Evolutionary conservation across 2,329 filamentous ascomycete species (phyloP).

Genomic region (Fusarium sp.): DNA sequence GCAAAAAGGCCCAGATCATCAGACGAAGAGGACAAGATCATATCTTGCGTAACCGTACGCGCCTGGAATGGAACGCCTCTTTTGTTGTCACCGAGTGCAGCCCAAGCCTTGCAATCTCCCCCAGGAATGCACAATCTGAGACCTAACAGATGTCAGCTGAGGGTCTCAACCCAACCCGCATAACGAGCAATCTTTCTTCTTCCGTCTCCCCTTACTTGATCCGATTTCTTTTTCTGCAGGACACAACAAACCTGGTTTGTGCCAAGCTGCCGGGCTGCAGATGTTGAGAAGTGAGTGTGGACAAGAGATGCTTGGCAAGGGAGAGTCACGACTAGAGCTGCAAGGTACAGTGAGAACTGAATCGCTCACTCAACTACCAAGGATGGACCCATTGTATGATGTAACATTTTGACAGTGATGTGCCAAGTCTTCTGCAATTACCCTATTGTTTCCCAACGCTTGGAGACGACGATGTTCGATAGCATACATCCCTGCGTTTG

Average conservation of each 20-base stretch:
- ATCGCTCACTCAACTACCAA: background rate
- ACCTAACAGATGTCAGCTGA: conserved; percentile 4
- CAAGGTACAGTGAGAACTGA: background rate
- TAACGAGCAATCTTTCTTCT: background rate
- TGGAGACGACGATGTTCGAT: background rate
- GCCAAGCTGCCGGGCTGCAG: background rate
- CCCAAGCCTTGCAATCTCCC: conserved; percentile 22
- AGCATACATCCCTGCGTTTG: too few relatives aligned
- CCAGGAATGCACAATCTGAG: conserved; percentile 29
- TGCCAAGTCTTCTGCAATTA: background rate
- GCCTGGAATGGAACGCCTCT: conserved; percentile 16
- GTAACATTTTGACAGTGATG: background rate
- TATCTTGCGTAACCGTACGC: background rate
- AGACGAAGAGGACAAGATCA: background rate
- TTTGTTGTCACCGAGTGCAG: conserved; percentile 1
- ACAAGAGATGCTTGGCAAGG: background rate
- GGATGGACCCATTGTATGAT: background rate
- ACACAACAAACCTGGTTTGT: background rate
- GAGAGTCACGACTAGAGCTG: background rate
- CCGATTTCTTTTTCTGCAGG: background rate
- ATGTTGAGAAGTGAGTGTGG: background rate
- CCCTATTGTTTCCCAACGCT: background rate
- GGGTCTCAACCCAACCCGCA: conserved; percentile 1
- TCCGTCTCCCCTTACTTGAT: background rate
- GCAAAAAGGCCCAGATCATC: conserved; percentile 4